Evolutionary conservation across 2,329 filamentous ascomycete genomes (phyloP).

Genomic region (Verticillium longisporum): DNA sequence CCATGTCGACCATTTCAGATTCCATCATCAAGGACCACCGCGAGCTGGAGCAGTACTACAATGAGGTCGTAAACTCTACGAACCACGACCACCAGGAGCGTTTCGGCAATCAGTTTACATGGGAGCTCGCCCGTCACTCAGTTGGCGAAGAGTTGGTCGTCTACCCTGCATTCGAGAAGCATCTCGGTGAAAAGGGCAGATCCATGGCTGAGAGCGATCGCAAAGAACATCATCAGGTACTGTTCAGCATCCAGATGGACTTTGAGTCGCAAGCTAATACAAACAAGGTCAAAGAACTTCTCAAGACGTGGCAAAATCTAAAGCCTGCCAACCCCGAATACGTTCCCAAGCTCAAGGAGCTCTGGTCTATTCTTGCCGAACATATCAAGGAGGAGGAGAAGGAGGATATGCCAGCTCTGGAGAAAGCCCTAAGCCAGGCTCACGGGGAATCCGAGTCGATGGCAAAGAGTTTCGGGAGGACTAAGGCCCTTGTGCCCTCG

Average conservation of each 20-base stretch:
- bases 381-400: conserved; percentile 46
- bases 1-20: conserved; percentile 19
- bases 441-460: conserved; percentile 26
- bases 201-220: conserved; percentile 39
- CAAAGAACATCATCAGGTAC: conserved; percentile 35
- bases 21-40: conserved; percentile 21
- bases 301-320: conserved; percentile 42
- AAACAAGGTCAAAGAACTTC: conserved; percentile 40
- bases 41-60: conserved; percentile 22
- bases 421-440: conserved; percentile 27
- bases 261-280: no score
- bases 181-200: conserved; percentile 33
- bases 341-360: conserved; percentile 28
- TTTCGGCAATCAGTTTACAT: conserved; percentile 39
- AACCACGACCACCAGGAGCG: conserved; percentile 29
- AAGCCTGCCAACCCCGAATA: conserved; percentile 31
- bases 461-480: conserved; percentile 37
- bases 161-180: conserved; percentile 46
- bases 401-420: conserved; percentile 40
- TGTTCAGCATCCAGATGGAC: background rate
- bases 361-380: conserved; percentile 33
- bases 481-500: conserved; percentile 46
- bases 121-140: conserved; percentile 41
- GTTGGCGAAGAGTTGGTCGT: conserved; percentile 40
- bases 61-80: conserved; percentile 28